Conservation (phyloP, 768 basidiomycete genomes). For the Astraeus odoratus region DNA sequence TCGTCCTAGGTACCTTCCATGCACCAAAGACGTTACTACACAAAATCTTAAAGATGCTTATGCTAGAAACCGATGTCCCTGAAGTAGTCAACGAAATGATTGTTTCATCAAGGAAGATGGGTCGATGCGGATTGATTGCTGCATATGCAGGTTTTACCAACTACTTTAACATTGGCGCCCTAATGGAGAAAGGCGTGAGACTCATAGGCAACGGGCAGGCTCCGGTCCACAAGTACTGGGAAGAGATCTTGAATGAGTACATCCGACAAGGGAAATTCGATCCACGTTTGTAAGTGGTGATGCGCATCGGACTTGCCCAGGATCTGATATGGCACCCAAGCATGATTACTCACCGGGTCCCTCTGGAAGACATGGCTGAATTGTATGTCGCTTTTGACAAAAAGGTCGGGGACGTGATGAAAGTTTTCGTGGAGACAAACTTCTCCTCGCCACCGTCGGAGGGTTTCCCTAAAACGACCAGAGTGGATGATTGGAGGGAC, state of each 20-base stretch:
- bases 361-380: slow-evolving; percentile 58
- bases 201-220: slow-evolving; percentile 73
- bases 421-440: slow-evolving; percentile 71
- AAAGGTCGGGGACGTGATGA: slow-evolving; percentile 49
- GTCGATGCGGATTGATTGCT: slow-evolving; percentile 56
- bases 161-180: slow-evolving; percentile 60
- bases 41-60: slow-evolving; percentile 61
- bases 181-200: slow-evolving; percentile 73
- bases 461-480: slow-evolving; percentile 45
- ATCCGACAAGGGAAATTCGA: slow-evolving; percentile 62
- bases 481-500: slow-evolving; percentile 47
- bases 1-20: slow-evolving; percentile 55
- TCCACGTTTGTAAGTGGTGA: slow-evolving; percentile 43
- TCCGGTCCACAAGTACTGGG: slow-evolving; percentile 69
- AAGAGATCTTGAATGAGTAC: slow-evolving; percentile 59
- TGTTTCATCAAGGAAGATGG: slow-evolving; percentile 45
- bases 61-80: slow-evolving; percentile 69
- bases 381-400: slow-evolving; percentile 62
- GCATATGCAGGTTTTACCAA: slow-evolving; percentile 66
- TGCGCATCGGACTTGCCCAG: not conserved
- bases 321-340: slow-evolving; percentile 16
- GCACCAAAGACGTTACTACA: slow-evolving; percentile 60
- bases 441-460: slow-evolving; percentile 37
- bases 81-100: slow-evolving; percentile 56
- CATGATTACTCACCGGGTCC: slow-evolving; percentile 51